Base-by-base conservation (phyloP, 192 early-diverging fungal species). In the Mortierella antarctica region DNA sequence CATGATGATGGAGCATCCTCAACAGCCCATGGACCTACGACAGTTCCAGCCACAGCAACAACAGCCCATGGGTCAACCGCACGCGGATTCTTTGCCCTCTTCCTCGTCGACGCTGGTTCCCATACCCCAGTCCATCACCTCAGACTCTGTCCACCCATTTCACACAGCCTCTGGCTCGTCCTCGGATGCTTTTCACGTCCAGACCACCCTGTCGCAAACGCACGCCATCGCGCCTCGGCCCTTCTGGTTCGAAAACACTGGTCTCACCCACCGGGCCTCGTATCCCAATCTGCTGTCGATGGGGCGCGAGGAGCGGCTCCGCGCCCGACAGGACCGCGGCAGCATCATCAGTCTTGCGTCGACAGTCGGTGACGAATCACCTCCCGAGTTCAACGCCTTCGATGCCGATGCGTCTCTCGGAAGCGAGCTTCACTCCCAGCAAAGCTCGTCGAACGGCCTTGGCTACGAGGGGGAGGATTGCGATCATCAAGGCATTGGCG, bases 291-390 rank as follows among this genome's bases (percentile, higher is more conserved):
- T 80, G 14, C 49, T 80, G 15, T 80, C 77, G 7, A 71, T 60
- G 39, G 50, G 64, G 14, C 46, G 62, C 10, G 67, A 46, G n/a
- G 75, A 79, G 31, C 69, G 77, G 20, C 65, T 80, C 17, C 57
- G 70, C 0, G 63, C 77, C 7, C 23, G 77, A 49, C 77, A 72
- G 65, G 77, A 80, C 59, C 69, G 77, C 14, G 70, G 70, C 18
- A 80, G 77, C 23, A 80, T 80, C 69, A 80, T 80, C 77, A 80
- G 77, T 44, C 70, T 80, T 2, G 65, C 77, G 21, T 80, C 76
- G 2, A 80, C 77, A 6, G 59, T 80, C 21, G 77, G 77, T 0
- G 77, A 80, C 9, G 77, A 80, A 59, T 80, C 77, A 6, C 77
- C 77, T 18, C 67, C 77, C n/a, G 77, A 80, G 7, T 70, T 80